Conservation (phyloP, 257 asterid genomes). For the Plantago elongata region DNA sequence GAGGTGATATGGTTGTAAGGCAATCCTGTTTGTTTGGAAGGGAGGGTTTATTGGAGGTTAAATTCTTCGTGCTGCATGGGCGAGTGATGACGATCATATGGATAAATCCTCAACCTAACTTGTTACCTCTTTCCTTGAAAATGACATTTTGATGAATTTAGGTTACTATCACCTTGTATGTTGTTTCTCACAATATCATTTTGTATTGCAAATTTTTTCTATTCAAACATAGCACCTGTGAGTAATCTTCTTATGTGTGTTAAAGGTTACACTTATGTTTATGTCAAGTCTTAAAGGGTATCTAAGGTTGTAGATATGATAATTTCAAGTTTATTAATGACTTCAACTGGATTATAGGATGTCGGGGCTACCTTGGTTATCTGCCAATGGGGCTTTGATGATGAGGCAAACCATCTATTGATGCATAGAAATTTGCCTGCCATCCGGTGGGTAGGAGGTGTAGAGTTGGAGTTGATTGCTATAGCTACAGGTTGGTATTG, state of each 20-base stretch:
- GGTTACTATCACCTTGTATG: not conserved
- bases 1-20: not conserved
- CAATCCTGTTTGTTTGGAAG: not conserved
- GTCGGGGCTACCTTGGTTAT: constrained; percentile 92
- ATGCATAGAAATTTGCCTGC: constrained; percentile 95
- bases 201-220: not conserved
- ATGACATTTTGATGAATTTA: too few species aligned
- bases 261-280: constrained; percentile 6
- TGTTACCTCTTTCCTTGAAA: too few species aligned
- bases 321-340: too few species aligned
- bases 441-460: constrained; percentile 98
- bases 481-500: constrained; percentile 78
- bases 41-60: not conserved
- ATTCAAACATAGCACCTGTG: too few species aligned
- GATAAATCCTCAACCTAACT: too few species aligned
- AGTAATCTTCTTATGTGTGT: not conserved
- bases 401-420: constrained; percentile 90
- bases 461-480: constrained; percentile 90
- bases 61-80: not conserved
- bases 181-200: not conserved
- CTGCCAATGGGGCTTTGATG: constrained; percentile 99
- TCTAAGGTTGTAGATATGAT: too few species aligned
- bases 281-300: not conserved
- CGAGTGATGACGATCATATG: not conserved
- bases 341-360: constrained; percentile 49